Base-by-base conservation (phyloP, 1,139 yeast species). In the Candida albicans region DNA sequence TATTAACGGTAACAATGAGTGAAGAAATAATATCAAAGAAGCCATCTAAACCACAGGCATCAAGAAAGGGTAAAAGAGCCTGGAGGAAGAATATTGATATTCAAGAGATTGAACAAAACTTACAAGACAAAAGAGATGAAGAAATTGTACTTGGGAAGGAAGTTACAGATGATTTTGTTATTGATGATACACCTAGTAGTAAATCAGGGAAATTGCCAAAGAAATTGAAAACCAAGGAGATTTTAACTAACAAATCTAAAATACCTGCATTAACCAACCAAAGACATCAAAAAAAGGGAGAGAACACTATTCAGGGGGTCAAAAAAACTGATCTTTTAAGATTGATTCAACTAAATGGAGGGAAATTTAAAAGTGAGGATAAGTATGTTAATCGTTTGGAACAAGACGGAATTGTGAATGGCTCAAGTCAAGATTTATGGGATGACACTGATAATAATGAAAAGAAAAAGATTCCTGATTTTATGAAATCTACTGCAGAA, bases 21-120 rank as follows among this genome's bases (percentile, higher is more conserved):
- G 46, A 40, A 7, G 26, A 11, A 8, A 32, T 31, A 37, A 32
- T 27, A 33, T 8, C 30, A 7, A 41, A 32, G 22, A 43, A 30
- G 28, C 6, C 42, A 9, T 37, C 27, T 14, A 49, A 39, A 36
- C 41, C 47, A 31, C 96, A 89, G 65, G 64, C 84, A 7, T 87
- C 96, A 6, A 79, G 98, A 57, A 93, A 93, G 71, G 96, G 96
- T 42, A 91, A 87, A 74, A 84, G 78, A 61, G 87, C 98, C 6
- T 93, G 99, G 99, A 84, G 97, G 65, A 93, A 93, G 67, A 88
- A 93, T 63, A 87, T 93, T 47, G 96, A 93, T 59, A 70, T 93
- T 25, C 82, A 81, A 22, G 96, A 89, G 49, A 70, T 93, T 41
- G 90, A 87, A 59, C 65, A 69, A 35, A 86, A 84, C 7, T 69